Percentiles rank a stretch among this genome's conserved stretches.
Evolutionary conservation across 305 asterid genomes (phyloP).

Genomic region (Fraxinus floribunda): DNA sequence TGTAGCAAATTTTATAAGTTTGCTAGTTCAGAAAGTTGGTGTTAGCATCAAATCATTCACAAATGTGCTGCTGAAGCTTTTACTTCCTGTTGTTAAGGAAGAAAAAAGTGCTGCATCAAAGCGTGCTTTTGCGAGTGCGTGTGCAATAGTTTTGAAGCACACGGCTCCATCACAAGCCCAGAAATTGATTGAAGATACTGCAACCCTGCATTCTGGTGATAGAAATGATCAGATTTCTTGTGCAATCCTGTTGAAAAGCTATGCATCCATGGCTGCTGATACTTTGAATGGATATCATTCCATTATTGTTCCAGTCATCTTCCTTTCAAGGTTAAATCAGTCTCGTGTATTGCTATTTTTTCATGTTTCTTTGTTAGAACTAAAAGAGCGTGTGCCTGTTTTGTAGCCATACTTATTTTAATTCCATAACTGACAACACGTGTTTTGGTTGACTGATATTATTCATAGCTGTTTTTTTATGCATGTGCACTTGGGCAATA

Average conservation of each 20-base stretch:
- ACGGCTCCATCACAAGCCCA: conserved; percentile 84
- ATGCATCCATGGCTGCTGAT: conserved; percentile 86
- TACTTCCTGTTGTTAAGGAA: conserved; percentile 84
- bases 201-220: conserved; percentile 78
- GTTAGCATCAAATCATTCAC: conserved; percentile 77
- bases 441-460: conserved; percentile 18
- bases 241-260: conserved; percentile 82
- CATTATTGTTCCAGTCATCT: conserved; percentile 78
- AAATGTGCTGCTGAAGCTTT: conserved; percentile 68
- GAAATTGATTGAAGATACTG: conserved; percentile 84
- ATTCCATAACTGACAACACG: neutral
- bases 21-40: conserved; percentile 88
- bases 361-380: conserved; percentile 1
- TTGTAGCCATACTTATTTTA: conserved; percentile 9
- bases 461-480: neutral
- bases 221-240: conserved; percentile 86
- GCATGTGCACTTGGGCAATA: conserved; percentile 12
- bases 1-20: conserved; percentile 74
- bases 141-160: conserved; percentile 79
- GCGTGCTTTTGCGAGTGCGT: conserved; percentile 95
- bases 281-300: conserved; percentile 76
- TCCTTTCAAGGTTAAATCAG: conserved; percentile 73
- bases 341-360: conserved; percentile 22
- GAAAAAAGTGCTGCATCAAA: conserved; percentile 83
- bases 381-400: conserved; percentile 11